Evolutionary conservation across 108 stramenopile genomes (phyloP), one percentile per base, ranked within the genome.

Genomic region (Seminavis robusta): DNA sequence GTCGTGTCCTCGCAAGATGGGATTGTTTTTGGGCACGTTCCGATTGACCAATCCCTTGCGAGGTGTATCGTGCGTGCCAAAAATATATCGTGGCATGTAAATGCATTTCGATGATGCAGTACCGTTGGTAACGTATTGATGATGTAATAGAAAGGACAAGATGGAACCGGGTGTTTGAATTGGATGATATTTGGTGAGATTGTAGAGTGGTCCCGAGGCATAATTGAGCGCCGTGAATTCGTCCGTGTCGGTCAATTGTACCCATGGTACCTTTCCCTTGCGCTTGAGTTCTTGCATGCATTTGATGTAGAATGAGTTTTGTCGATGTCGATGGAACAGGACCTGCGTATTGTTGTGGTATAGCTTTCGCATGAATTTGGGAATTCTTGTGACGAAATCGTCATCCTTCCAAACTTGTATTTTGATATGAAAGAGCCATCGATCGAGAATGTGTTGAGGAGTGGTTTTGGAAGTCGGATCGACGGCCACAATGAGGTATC

Each of bases 321-420:
- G 67, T 48, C 60, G 51, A 21, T 37, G 30, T 9, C 59, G 59
- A 38, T 62, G 49, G 16, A 67, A 31, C 13, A 7, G 7, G 8
- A 40, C 36, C 25, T 44, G 20, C 28, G 30, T 51, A 6, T 26
- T 34, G 2, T 38, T 3, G 16, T 39, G 8, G 19, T 25, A 42
- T 30, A 17, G 10, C 8, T 34, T 6, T 54, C 10, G 28, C 6
- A 54, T 54, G 33, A 30, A 15, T 15, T 13, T 45, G 32, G 61
- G 56, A 40, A 78, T n/a, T n/a, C n/a, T n/a, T n/a, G n/a, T n/a
- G n/a, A n/a, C 34, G 36, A 69, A 63, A 42, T 74, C 52, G 0
- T 34, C 44, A 42, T 76, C 74, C 4, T 68, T 41, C 80, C 80
- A 81, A 47, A 54, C 49, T 13, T 37, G 38, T 8, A 69, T 51